Conservation (phyloP, 345 rosid species). For the Firmiana major region DNA sequence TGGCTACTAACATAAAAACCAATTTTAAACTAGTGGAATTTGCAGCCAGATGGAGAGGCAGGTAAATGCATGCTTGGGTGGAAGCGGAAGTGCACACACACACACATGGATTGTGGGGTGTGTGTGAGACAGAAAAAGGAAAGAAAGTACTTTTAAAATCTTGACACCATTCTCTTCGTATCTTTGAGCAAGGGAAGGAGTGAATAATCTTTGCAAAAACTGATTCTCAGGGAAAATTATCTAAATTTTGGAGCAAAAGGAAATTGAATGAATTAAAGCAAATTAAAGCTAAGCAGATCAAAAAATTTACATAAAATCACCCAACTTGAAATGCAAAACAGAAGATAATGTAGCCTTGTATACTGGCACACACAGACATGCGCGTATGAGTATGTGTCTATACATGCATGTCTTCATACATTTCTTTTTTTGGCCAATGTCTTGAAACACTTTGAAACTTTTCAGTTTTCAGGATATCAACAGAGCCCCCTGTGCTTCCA, state of each 20-base stretch:
- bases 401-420: neutral
- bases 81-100: neutral
- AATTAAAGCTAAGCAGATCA: slow-evolving; percentile 8
- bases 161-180: slow-evolving; percentile 87
- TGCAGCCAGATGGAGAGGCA: neutral
- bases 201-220: slow-evolving; percentile 83
- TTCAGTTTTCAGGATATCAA: neutral
- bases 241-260: slow-evolving; percentile 31
- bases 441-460: slow-evolving; percentile 4
- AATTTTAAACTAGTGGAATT: neutral
- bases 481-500: neutral
- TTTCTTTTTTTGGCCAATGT: neutral
- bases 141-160: slow-evolving; percentile 53
- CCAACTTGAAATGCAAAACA: neutral
- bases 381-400: neutral
- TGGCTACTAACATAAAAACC: neutral
- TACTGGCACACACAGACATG: neutral
- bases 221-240: slow-evolving; percentile 83
- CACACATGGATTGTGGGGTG: neutral
- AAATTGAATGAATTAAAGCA: slow-evolving; percentile 5
- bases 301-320: neutral
- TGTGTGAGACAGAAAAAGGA: slow-evolving; percentile 4
- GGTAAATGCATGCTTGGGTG: neutral
- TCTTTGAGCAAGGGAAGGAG: slow-evolving; percentile 83
- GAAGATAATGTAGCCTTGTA: neutral